phyloP scores from a whole-genome alignment of 257 asterid genomes.

The Solanum pinnatisectum region DNA sequence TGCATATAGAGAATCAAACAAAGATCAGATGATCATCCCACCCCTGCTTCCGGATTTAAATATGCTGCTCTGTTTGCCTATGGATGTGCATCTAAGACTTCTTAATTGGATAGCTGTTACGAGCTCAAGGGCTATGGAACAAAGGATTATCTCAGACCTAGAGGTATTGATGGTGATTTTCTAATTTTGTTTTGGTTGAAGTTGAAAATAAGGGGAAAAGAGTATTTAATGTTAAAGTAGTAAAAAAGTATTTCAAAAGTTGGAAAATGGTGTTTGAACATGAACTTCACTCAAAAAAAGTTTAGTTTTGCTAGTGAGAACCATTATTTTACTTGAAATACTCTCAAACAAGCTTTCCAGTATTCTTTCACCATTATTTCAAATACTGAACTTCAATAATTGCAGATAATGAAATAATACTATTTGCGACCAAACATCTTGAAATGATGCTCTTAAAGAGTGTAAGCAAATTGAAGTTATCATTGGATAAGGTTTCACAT shows the following conservation, averaged over 20 bases:
- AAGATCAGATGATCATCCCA: neutral
- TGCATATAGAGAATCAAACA: neutral
- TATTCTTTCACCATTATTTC: neutral
- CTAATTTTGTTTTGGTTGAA: neutral
- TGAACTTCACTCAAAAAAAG: neutral
- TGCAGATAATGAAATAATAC: neutral
- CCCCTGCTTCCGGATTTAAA: neutral
- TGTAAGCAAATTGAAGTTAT: neutral
- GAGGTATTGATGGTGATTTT: neutral
- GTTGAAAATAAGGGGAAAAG: neutral
- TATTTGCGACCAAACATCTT: neutral
- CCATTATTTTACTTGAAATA: neutral
- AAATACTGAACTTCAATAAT: neutral
- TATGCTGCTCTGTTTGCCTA: neutral
- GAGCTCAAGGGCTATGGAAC: neutral
- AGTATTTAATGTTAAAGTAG: neutral
- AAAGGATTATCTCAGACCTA: neutral
- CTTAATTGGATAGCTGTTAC: too few relatives aligned
- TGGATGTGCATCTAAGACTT: too few relatives aligned
- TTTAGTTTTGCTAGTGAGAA: neutral
- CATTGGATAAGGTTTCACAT: constrained; percentile 7
- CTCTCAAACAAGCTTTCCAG: neutral
- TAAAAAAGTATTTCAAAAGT: neutral
- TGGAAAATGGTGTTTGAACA: neutral
- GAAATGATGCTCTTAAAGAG: neutral